phyloP scores from a whole-genome alignment of 2,329 filamentous ascomycete species.

The Trichoderma atrobrunneum region DNA sequence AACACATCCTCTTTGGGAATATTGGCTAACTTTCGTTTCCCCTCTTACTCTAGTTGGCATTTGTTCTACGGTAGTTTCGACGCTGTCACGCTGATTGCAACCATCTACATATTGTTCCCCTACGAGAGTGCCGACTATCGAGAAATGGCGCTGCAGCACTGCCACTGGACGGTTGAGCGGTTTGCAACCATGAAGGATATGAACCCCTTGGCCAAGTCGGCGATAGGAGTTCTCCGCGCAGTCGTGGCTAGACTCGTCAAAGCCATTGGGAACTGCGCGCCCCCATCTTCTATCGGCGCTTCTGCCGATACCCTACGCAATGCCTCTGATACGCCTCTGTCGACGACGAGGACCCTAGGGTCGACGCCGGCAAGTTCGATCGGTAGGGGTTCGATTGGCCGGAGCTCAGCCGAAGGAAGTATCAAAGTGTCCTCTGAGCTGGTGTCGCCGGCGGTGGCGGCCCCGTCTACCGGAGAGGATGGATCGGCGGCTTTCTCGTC shows the following conservation, averaged over 20 bases:
- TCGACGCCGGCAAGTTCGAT: constrained; percentile 22
- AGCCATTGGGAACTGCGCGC: constrained; percentile 39
- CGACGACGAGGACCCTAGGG: constrained; percentile 3
- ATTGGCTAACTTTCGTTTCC: background rate
- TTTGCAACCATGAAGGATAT: constrained; percentile 55
- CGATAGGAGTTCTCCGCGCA: constrained; percentile 53
- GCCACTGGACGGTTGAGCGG: constrained; percentile 57
- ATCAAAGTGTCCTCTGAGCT: background rate
- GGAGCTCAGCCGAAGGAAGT: background rate
- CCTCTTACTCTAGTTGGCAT: constrained; percentile 39
- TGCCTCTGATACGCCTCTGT: constrained; percentile 21
- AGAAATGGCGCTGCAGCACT: constrained; percentile 51
- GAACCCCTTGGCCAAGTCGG: constrained; percentile 53
- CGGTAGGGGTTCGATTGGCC: constrained; percentile 17
- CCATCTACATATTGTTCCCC: constrained; percentile 61
- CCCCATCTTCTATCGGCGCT: constrained; percentile 22
- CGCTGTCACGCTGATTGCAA: constrained; percentile 58
- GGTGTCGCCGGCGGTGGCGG: background rate
- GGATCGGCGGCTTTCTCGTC: background rate
- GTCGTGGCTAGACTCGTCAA: constrained; percentile 54
- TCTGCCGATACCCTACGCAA: background rate
- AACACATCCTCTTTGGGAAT: background rate
- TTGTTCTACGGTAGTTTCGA: constrained; percentile 64
- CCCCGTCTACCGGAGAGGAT: background rate
- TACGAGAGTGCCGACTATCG: constrained; percentile 50